phyloP scores from a whole-genome alignment of 108 stramenopile genomes.

The Discostella pseudostelligera region DNA sequence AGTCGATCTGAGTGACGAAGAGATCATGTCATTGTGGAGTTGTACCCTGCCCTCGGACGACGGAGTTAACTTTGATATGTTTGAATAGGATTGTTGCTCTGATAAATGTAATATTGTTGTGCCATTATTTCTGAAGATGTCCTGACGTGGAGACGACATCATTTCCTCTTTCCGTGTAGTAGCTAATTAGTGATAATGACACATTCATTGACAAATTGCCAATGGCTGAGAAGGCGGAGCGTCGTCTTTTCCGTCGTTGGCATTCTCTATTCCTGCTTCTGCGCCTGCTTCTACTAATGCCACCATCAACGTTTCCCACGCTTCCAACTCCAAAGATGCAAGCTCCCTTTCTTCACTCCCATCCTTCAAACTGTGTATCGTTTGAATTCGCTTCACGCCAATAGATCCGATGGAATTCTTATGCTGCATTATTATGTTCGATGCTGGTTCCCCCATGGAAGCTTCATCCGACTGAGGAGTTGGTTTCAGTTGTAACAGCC shows the following conservation, averaged over 20 bases:
- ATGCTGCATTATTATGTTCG: slow-evolving; percentile 39
- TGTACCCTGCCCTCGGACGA: slow-evolving; percentile 1
- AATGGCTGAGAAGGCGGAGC: not conserved
- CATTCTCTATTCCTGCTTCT: not conserved
- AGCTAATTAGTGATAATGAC: not conserved
- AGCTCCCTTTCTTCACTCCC: slow-evolving; percentile 62
- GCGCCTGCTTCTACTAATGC: slow-evolving; percentile 43
- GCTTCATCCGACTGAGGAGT: slow-evolving; percentile 13
- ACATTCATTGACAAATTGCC: not conserved
- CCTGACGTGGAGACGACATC: too few species aligned
- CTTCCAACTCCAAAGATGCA: slow-evolving; percentile 60
- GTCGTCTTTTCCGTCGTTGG: slow-evolving; percentile 5
- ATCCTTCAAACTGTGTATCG: slow-evolving; percentile 52
- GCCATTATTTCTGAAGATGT: too few species aligned
- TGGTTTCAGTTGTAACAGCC: slow-evolving; percentile 46
- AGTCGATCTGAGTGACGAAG: slow-evolving; percentile 17
- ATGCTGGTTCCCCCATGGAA: not conserved
- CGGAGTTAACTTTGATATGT: slow-evolving; percentile 10
- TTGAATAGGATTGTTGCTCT: not conserved
- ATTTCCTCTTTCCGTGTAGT: too few species aligned
- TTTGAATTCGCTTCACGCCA: slow-evolving; percentile 60
- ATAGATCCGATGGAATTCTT: slow-evolving; percentile 54
- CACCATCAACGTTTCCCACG: slow-evolving; percentile 67
- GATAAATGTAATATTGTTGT: too few species aligned
- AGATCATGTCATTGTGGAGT: slow-evolving; percentile 12